These are phyloP conservation scores for Arthrobotrys iridis DNA, from an alignment of 2,329 filamentous ascomycete species.

Conservation along the genomic window DNA sequence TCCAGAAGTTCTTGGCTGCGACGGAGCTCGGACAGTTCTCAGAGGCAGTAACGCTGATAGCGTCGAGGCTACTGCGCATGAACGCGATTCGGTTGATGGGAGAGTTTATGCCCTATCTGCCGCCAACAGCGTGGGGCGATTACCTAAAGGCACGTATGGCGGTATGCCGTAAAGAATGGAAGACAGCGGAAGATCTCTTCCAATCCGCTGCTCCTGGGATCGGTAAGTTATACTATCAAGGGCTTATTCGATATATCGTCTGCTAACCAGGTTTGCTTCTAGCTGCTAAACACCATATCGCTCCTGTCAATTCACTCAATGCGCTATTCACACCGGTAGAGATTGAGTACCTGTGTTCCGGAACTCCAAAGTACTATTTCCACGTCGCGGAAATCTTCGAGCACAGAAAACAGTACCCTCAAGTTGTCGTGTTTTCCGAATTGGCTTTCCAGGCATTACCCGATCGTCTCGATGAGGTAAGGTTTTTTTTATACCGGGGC, in stretches of 20 bases:
- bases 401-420: constrained; percentile 77
- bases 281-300: constrained; percentile 58
- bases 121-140: constrained; percentile 69
- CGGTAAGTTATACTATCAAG: constrained; percentile 68
- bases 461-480: constrained; percentile 36
- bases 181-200: constrained; percentile 80
- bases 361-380: constrained; percentile 83
- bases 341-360: constrained; percentile 73
- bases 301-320: constrained; percentile 64
- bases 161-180: constrained; percentile 70
- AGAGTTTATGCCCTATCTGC: constrained; percentile 74
- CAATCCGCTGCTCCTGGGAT: constrained; percentile 83
- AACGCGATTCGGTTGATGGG: constrained; percentile 65
- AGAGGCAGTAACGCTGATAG: constrained; percentile 62
- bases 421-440: constrained; percentile 76
- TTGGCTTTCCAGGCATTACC: constrained; percentile 30
- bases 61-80: constrained; percentile 62
- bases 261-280: background rate
- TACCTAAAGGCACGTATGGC: constrained; percentile 87
- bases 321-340: constrained; percentile 78
- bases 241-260: background rate
- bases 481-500: constrained; percentile 55
- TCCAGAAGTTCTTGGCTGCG: constrained; percentile 59
- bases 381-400: constrained; percentile 88
- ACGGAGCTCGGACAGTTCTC: constrained; percentile 58